Evolutionary conservation across 352 stramenopile species (phyloP).

Genomic region (Pythium insidiosum): DNA sequence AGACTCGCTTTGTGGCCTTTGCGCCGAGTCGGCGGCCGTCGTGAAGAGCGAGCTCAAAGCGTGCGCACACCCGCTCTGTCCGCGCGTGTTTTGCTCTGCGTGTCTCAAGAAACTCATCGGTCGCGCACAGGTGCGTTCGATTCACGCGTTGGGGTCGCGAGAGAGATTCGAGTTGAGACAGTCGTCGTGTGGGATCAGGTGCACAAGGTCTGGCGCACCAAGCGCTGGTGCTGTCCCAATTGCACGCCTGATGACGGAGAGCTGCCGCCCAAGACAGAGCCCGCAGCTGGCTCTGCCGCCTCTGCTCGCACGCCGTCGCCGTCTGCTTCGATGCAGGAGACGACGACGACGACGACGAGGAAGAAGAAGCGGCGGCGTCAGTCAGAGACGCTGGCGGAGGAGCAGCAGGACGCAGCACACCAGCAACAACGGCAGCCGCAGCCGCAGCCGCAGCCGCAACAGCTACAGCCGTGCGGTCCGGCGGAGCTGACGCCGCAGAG

Average conservation of each 20-base stretch:
- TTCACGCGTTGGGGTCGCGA: not conserved
- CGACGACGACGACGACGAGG: not conserved
- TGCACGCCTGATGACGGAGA: slow-evolving; percentile 20
- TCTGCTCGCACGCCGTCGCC: not conserved
- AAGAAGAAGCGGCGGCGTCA: slow-evolving; percentile 45
- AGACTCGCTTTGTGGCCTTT: slow-evolving; percentile 38
- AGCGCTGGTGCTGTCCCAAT: slow-evolving; percentile 60
- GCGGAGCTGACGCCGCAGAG: not conserved
- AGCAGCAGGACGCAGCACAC: slow-evolving; percentile 14
- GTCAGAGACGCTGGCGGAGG: slow-evolving; percentile 11
- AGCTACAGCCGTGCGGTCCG: not conserved
- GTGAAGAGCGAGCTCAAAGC: slow-evolving; percentile 24
- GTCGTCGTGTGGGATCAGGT: slow-evolving; percentile 3
- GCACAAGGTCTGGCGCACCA: slow-evolving; percentile 44
- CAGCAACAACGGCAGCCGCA: slow-evolving; percentile 1
- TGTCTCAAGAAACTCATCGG: slow-evolving; percentile 60
- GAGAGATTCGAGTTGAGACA: not conserved
- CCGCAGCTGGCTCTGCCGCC: not conserved
- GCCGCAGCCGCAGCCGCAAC: not conserved
- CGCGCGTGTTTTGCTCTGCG: slow-evolving; percentile 38
- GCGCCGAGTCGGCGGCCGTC: slow-evolving; percentile 19
- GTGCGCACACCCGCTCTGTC: slow-evolving; percentile 37
- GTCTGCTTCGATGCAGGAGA: no score
- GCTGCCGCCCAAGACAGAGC: not conserved
- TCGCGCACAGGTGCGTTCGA: slow-evolving; percentile 24